Evolutionary conservation across 2,329 filamentous ascomycete genomes (phyloP).

Genomic region (Ceratocystis papillata): DNA sequence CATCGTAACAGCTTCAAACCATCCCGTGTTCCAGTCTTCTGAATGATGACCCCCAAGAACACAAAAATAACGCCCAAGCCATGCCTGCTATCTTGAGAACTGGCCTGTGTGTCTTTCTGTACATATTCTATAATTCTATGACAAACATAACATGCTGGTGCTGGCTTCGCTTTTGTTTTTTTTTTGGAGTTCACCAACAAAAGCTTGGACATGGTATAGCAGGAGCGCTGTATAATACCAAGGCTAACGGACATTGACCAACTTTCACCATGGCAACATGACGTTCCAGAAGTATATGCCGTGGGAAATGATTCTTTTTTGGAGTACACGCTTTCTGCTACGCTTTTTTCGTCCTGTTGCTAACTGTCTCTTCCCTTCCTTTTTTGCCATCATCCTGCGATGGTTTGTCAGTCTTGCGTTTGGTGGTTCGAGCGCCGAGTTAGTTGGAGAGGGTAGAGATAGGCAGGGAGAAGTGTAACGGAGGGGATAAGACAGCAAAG

Average conservation of each 20-base stretch:
- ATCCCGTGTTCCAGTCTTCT: neutral
- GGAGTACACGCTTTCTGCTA: neutral
- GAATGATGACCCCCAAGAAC: neutral
- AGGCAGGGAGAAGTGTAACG: neutral
- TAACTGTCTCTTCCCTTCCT: neutral
- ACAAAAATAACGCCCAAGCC: neutral
- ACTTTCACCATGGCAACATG: constrained; percentile 1
- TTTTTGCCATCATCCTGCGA: neutral
- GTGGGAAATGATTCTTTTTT: neutral
- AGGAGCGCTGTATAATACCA: neutral
- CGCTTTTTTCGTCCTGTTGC: neutral
- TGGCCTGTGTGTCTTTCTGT: constrained; percentile 3
- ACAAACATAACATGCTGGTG: constrained; percentile 2
- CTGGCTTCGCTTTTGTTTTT: neutral
- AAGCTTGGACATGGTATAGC: neutral
- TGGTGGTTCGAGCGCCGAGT: neutral
- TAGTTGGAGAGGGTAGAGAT: neutral
- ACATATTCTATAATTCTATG: constrained; percentile 11
- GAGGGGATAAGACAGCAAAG: neutral
- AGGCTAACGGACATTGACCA: neutral
- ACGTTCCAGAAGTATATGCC: constrained; percentile 6
- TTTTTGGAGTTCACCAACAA: constrained; percentile 5
- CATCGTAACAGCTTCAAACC: constrained; percentile 9
- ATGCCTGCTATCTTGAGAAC: constrained; percentile 10
- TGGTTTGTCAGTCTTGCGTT: neutral